Percentiles rank a stretch among this genome's conserved stretches.
phyloP scores from a whole-genome alignment of 345 rosid species.

The Barbarea vulgaris region DNA sequence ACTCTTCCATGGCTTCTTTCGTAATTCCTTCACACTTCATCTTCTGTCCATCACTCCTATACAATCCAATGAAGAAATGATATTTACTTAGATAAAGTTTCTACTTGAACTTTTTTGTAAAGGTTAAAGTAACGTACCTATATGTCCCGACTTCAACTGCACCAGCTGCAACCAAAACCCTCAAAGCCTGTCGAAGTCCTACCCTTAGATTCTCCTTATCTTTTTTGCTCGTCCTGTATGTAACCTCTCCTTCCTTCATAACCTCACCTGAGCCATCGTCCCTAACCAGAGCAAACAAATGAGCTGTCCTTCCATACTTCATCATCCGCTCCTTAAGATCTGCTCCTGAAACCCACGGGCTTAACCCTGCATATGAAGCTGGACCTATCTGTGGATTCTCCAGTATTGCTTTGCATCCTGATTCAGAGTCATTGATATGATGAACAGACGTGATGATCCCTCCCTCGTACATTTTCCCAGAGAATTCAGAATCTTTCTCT shows the following conservation, averaged over 20 bases:
- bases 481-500: slow-evolving; percentile 42
- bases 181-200: slow-evolving; percentile 53
- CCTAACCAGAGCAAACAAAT: slow-evolving; percentile 47
- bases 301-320: slow-evolving; percentile 61
- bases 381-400: slow-evolving; percentile 68
- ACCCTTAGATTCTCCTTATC: slow-evolving; percentile 52
- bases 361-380: slow-evolving; percentile 40
- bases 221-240: slow-evolving; percentile 33
- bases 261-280: slow-evolving; percentile 57
- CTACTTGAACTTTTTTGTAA: not conserved
- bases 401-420: slow-evolving; percentile 47
- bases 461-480: slow-evolving; percentile 55
- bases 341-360: slow-evolving; percentile 67
- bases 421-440: slow-evolving; percentile 31
- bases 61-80: not conserved
- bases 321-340: slow-evolving; percentile 57
- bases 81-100: not conserved
- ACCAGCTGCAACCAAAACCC: slow-evolving; percentile 69
- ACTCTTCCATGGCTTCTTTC: slow-evolving; percentile 48
- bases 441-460: slow-evolving; percentile 65
- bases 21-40: slow-evolving; percentile 49
- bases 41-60: slow-evolving; percentile 63
- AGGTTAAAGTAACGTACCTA: slow-evolving; percentile 29
- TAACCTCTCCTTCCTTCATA: slow-evolving; percentile 49
- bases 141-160: slow-evolving; percentile 71